Conservation (phyloP, 345 rosid genomes). For the Sisymbrium irio region DNA sequence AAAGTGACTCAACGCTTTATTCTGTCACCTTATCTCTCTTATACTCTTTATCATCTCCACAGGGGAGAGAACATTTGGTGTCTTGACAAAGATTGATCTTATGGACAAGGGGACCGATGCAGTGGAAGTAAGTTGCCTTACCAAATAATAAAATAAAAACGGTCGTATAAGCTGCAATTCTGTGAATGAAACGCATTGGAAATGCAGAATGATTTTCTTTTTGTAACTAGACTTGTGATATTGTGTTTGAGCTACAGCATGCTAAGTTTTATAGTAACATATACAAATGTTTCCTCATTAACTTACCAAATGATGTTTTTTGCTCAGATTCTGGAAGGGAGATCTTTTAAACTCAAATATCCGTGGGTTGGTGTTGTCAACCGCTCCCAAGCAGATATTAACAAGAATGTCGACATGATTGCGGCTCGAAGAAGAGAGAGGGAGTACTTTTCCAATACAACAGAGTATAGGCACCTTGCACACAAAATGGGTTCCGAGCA, state of each 20-base stretch:
- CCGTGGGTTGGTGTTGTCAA: slow-evolving; percentile 99
- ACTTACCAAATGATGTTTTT: slow-evolving; percentile 8
- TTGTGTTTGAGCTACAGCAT: neutral
- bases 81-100: slow-evolving; percentile 97
- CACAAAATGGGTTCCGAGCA: slow-evolving; percentile 98
- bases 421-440: slow-evolving; percentile 97
- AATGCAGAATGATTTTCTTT: neutral
- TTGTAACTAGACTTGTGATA: neutral
- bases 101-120: slow-evolving; percentile 99
- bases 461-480: slow-evolving; percentile 96
- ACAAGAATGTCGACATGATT: slow-evolving; percentile 96
- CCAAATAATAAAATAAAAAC: neutral
- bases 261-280: neutral
- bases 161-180: slow-evolving; percentile 13
- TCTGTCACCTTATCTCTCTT: slow-evolving; percentile 2
- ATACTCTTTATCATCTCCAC: slow-evolving; percentile 31
- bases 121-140: slow-evolving; percentile 73
- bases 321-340: slow-evolving; percentile 87
- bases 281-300: neutral
- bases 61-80: slow-evolving; percentile 99
- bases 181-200: neutral
- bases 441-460: slow-evolving; percentile 78
- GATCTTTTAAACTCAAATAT: slow-evolving; percentile 74
- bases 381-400: slow-evolving; percentile 98
- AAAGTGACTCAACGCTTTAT: neutral